Conservation (phyloP, 805 yeast genomes). For the Clavispora asparagi region DNA sequence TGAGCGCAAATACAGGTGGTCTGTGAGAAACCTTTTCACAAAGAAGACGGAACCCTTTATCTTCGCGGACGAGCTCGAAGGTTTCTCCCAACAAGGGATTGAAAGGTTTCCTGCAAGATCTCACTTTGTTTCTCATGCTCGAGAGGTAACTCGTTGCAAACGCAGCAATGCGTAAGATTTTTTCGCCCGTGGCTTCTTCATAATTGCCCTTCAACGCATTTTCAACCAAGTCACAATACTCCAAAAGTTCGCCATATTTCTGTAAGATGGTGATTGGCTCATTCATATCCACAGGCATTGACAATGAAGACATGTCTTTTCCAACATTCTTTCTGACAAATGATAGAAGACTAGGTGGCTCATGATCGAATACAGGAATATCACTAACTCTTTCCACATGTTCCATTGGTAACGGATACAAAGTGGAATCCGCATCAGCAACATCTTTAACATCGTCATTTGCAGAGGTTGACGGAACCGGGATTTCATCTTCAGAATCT, state of each 20-base stretch:
- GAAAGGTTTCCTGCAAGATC: slow-evolving; percentile 85
- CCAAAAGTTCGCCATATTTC: slow-evolving; percentile 72
- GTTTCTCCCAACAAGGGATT: slow-evolving; percentile 94
- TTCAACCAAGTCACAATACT: slow-evolving; percentile 64
- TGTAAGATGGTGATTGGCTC: slow-evolving; percentile 87
- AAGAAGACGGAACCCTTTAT: slow-evolving; percentile 64
- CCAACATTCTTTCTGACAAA: slow-evolving; percentile 88
- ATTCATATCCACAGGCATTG: slow-evolving; percentile 93
- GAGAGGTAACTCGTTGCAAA: slow-evolving; percentile 79
- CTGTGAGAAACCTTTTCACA: slow-evolving; percentile 86
- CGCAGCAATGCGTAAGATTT: slow-evolving; percentile 64
- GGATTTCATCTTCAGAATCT: slow-evolving; percentile 9
- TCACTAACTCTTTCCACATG: slow-evolving; percentile 51
- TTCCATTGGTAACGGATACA: slow-evolving; percentile 64
- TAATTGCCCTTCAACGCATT: slow-evolving; percentile 48
- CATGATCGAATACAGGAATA: slow-evolving; percentile 50
- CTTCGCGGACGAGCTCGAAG: slow-evolving; percentile 83
- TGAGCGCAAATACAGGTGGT: slow-evolving; percentile 80
- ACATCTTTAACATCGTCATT: background rate
- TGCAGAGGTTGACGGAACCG: slow-evolving; percentile 2
- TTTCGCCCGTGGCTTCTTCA: slow-evolving; percentile 47
- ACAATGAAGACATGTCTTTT: slow-evolving; percentile 75
- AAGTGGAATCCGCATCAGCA: slow-evolving; percentile 26
- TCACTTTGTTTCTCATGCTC: slow-evolving; percentile 62
- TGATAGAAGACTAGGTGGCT: slow-evolving; percentile 79